A percentile compares a stretch with the other conserved stretches of the same genome.
Conservation (phyloP, 73 alveolate genomes). For the Effrenium voratum region DNA sequence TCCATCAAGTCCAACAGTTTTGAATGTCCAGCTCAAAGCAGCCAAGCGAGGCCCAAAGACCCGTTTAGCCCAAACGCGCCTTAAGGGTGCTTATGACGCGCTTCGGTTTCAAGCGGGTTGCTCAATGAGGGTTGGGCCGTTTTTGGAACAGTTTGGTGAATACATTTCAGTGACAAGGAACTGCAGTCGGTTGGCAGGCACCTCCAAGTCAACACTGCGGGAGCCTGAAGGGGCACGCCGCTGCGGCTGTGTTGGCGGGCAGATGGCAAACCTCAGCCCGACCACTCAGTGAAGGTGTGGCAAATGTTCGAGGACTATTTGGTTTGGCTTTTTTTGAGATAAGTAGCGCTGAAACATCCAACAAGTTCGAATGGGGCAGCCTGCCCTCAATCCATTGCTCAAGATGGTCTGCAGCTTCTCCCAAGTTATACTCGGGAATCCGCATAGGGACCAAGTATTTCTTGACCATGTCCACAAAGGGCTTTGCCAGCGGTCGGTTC, state of each 20-base stretch:
- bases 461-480: neutral
- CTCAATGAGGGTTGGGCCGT: too few relatives aligned
- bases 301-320: neutral
- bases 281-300: neutral
- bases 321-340: neutral
- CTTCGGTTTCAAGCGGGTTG: neutral
- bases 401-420: neutral
- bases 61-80: neutral
- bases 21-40: too few relatives aligned
- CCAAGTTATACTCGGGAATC: neutral
- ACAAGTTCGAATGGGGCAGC: neutral
- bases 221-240: neutral
- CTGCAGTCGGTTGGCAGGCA: neutral
- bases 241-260: neutral
- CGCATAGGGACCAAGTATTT: neutral
- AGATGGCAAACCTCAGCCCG: neutral
- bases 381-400: neutral
- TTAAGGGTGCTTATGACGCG: neutral
- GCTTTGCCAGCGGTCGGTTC: neutral
- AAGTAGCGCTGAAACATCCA: neutral
- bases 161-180: neutral
- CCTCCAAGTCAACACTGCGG: neutral
- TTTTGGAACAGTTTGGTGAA: neutral
- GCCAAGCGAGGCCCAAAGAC: neutral
- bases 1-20: too few relatives aligned